phyloP scores from a whole-genome alignment of 495 filamentous ascomycete species.

The Polyplosphaeria fusca region DNA sequence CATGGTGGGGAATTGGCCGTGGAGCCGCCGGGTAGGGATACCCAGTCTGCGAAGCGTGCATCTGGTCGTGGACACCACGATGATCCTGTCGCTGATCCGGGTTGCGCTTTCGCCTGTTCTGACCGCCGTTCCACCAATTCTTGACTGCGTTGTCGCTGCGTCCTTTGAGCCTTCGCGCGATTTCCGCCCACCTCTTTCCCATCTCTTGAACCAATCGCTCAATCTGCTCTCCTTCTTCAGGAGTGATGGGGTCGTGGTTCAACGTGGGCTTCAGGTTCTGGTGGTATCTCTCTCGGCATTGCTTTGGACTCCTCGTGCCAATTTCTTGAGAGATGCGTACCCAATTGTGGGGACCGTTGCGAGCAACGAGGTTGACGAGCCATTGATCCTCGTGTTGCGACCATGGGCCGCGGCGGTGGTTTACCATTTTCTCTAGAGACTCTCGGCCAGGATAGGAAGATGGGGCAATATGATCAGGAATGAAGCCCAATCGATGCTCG shows the following conservation, averaged over 20 bases:
- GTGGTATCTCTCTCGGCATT: conserved; percentile 92
- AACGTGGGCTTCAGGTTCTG: conserved; percentile 91
- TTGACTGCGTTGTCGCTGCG: conserved; percentile 97
- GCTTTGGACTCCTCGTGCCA: conserved; percentile 80
- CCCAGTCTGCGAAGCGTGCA: conserved; percentile 7
- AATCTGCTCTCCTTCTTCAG: conserved; percentile 81
- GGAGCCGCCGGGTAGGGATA: conserved; percentile 18
- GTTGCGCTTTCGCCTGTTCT: conserved; percentile 61
- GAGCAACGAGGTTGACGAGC: conserved; percentile 69
- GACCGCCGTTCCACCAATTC: conserved; percentile 98
- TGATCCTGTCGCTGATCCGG: conserved; percentile 20
- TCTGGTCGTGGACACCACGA: conserved; percentile 5
- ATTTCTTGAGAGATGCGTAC: conserved; percentile 79
- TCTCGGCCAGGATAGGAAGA: not conserved
- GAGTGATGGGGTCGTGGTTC: conserved; percentile 87
- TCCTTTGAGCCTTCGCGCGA: conserved; percentile 78
- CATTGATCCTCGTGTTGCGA: conserved; percentile 73
- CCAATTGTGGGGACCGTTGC: conserved; percentile 86
- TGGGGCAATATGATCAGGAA: too few relatives aligned
- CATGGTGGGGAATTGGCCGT: conserved; percentile 3
- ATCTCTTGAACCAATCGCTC: conserved; percentile 75
- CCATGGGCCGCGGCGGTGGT: conserved; percentile 83
- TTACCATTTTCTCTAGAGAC: conserved; percentile 33
- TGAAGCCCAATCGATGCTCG: too few relatives aligned
- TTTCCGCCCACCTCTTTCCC: conserved; percentile 94